A percentile compares a stretch with the other conserved stretches of the same genome.
Evolutionary conservation across 2,329 filamentous ascomycete genomes (phyloP).

Genomic region (Chaetoscypha palmicola): DNA sequence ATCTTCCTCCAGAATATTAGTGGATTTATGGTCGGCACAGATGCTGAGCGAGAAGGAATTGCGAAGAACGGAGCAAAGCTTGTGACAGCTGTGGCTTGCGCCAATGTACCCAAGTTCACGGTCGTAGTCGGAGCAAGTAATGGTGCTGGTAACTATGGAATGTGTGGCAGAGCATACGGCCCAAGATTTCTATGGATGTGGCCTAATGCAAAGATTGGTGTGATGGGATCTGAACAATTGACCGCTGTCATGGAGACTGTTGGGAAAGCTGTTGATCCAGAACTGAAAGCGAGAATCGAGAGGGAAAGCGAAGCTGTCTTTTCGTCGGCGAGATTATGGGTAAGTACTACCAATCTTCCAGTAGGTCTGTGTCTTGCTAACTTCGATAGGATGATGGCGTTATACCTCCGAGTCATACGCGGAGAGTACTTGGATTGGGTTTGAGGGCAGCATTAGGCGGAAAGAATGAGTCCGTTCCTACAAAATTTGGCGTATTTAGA

Average conservation of each 20-base stretch:
- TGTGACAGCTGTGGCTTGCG: slow-evolving; percentile 89
- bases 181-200: slow-evolving; percentile 92
- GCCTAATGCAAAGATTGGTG: slow-evolving; percentile 92
- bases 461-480: slow-evolving; percentile 53
- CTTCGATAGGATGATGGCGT: slow-evolving; percentile 63
- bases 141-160: slow-evolving; percentile 95
- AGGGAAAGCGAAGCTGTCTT: slow-evolving; percentile 83
- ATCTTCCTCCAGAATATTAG: slow-evolving; percentile 95
- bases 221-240: slow-evolving; percentile 94
- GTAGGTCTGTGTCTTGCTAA: slow-evolving; percentile 14
- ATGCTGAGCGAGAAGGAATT: slow-evolving; percentile 89
- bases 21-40: slow-evolving; percentile 95
- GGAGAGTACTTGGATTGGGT: slow-evolving; percentile 65
- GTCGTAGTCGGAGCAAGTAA: slow-evolving; percentile 91
- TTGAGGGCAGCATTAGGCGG: slow-evolving; percentile 65
- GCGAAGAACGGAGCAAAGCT: slow-evolving; percentile 97
- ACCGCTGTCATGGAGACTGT: slow-evolving; percentile 92
- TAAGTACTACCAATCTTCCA: slow-evolving; percentile 16
- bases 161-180: slow-evolving; percentile 93
- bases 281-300: slow-evolving; percentile 78
- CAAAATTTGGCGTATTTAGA: slow-evolving; percentile 73
- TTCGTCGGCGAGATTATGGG: slow-evolving; percentile 86
- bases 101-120: slow-evolving; percentile 92
- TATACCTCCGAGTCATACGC: slow-evolving; percentile 70
- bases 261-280: slow-evolving; percentile 73